Evolutionary conservation across 441 rosid species (phyloP), one percentile per base, ranked within the genome.

Genomic region (Erysimum pusillum): DNA sequence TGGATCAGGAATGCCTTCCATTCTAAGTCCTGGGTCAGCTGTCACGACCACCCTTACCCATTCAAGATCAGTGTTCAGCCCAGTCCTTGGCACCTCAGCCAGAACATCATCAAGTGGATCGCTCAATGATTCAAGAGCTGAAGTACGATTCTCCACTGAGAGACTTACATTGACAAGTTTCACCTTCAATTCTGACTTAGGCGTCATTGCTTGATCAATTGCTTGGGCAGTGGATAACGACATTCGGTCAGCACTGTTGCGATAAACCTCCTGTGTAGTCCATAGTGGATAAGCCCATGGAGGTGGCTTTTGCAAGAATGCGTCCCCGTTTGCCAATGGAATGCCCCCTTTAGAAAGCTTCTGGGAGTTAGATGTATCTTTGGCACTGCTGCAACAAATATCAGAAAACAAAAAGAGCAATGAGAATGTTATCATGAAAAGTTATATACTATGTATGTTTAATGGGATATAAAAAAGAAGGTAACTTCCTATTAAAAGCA

Each of bases 231-330:
- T 92, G 44, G 99, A 93, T 65, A 76, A 79, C 15, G 98, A 96
- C 99, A 96, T 87, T 77, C 98, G 90, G 80, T 96, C 99, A 69
- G 92, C 88, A 85, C 99, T 96, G 77, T 96, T 91, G 54, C 99
- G 94, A 83, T 96, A 96, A 12, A 75, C 96, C 81, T 96, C 99
- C 83, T 96, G 99, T 39, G 94, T 73, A 83, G 94, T 93, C 98
- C 98, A 87, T 82, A 96, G 83, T 74, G 99, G 99, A 90, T 89
- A 96, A 71, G 99, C 99, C 99, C 98, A 96, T 48, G 98, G 95
- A 80, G 99, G 99, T 42, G 99, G 99, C 88, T 91, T 91, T 39
- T 83, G 98, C 86, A 93, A 79, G 83, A 96, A 85, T 73, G 93
- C 99, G 85, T 96, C 98, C 74, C 99, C 96, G 80, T 93, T 91